These are phyloP conservation scores for Yamadazyma diospyri DNA, from an alignment of 1,139 yeast species.

Conservation along the genomic window DNA sequence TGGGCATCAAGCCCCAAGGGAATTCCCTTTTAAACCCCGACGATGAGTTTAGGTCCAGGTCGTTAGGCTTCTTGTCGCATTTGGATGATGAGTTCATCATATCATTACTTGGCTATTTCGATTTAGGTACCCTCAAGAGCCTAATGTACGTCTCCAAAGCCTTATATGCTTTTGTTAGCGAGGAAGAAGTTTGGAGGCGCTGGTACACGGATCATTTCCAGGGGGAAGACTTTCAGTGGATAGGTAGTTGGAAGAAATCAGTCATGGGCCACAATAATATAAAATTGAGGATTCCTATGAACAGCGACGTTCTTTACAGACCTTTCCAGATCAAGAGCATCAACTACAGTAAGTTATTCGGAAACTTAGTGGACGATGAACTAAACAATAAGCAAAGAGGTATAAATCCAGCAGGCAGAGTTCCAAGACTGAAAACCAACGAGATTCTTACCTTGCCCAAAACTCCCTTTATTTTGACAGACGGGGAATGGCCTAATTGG, in stretches of 20 bases:
- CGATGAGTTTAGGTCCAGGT: constrained; percentile 22
- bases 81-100: constrained; percentile 61
- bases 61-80: constrained; percentile 49
- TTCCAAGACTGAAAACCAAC: constrained; percentile 47
- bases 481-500: constrained; percentile 66
- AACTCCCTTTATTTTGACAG: constrained; percentile 70
- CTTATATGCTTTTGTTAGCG: constrained; percentile 67
- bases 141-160: constrained; percentile 60
- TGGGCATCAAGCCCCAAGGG: constrained; percentile 74
- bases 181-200: constrained; percentile 78
- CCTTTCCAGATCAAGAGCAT: constrained; percentile 80
- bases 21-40: constrained; percentile 37
- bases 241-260: constrained; percentile 76
- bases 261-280: constrained; percentile 37
- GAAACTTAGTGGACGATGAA: constrained; percentile 48
- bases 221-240: constrained; percentile 43
- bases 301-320: constrained; percentile 62
- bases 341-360: constrained; percentile 49
- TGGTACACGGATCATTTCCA: constrained; percentile 37
- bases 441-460: constrained; percentile 35
- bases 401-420: constrained; percentile 28
- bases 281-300: constrained; percentile 38
- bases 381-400: constrained; percentile 16
- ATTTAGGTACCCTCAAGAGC: constrained; percentile 42
- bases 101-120: constrained; percentile 43